phyloP scores from a whole-genome alignment of 2,329 filamentous ascomycete species.

The Erysiphe neolycopersici region DNA sequence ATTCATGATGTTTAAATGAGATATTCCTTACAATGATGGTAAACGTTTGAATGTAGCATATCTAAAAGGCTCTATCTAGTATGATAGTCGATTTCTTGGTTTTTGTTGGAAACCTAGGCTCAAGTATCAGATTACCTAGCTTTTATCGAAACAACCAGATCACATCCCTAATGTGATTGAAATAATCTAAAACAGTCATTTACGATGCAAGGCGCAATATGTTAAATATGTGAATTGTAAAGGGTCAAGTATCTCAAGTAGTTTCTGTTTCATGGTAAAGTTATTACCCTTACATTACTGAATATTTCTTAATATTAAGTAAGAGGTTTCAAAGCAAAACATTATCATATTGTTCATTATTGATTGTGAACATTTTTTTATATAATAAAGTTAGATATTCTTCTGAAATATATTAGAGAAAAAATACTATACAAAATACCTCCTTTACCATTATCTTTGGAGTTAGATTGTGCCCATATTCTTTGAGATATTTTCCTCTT shows the following conservation, averaged over 20 bases:
- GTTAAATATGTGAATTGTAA: background rate
- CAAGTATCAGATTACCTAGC: background rate
- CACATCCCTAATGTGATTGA: background rate
- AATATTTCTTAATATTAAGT: background rate
- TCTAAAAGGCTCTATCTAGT: too few relatives aligned
- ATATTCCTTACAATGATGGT: too few relatives aligned
- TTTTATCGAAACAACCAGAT: background rate
- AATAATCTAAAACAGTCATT: background rate
- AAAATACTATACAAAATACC: background rate
- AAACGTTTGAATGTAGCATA: too few relatives aligned
- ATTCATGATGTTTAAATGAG: too few relatives aligned
- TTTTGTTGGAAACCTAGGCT: background rate
- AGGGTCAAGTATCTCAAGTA: background rate
- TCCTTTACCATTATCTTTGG: background rate
- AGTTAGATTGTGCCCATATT: background rate
- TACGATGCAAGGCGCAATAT: background rate
- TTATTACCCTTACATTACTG: background rate
- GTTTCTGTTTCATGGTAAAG: background rate
- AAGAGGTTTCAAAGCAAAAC: background rate
- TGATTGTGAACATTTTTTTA: background rate
- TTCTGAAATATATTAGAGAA: background rate
- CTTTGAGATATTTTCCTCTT: background rate
- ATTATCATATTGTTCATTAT: background rate
- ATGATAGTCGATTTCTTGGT: too few relatives aligned
- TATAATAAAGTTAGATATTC: background rate